phyloP scores from a whole-genome alignment of 306 rosid species.

The Vigna nakashimae region DNA sequence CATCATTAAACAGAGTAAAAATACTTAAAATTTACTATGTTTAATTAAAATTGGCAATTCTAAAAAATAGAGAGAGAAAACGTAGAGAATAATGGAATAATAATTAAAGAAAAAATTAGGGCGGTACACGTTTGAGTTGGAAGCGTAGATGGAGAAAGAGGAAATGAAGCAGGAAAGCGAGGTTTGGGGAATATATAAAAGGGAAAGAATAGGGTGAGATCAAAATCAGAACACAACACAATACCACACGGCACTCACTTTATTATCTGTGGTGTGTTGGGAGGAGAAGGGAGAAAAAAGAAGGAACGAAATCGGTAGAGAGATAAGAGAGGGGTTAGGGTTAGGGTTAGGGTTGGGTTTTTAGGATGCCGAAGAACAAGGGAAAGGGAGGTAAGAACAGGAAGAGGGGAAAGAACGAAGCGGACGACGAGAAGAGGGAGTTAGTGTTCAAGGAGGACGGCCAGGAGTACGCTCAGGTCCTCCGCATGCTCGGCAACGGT shows the following conservation, averaged over 20 bases:
- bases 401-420: slow-evolving; percentile 73
- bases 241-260: background rate
- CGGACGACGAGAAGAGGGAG: slow-evolving; percentile 67
- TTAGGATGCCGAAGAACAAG: slow-evolving; percentile 69
- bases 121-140: background rate
- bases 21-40: too few species aligned
- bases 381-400: slow-evolving; percentile 79
- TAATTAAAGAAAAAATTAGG: too few species aligned
- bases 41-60: too few species aligned
- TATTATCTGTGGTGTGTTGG: background rate
- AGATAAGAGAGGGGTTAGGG: background rate
- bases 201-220: background rate
- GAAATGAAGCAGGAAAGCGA: background rate
- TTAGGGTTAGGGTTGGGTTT: slow-evolving; percentile 6
- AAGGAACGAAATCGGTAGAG: background rate
- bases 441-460: slow-evolving; percentile 74
- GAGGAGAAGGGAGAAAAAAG: background rate
- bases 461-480: slow-evolving; percentile 68
- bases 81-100: too few species aligned
- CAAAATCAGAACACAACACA: background rate
- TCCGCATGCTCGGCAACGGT: slow-evolving; percentile 65
- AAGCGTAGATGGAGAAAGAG: background rate
- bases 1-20: too few species aligned
- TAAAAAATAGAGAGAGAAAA: too few species aligned
- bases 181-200: slow-evolving; percentile 2